These are phyloP conservation scores for Trichoderma orchidacearum DNA, from an alignment of 495 filamentous ascomycete species.

Conservation along the genomic window DNA sequence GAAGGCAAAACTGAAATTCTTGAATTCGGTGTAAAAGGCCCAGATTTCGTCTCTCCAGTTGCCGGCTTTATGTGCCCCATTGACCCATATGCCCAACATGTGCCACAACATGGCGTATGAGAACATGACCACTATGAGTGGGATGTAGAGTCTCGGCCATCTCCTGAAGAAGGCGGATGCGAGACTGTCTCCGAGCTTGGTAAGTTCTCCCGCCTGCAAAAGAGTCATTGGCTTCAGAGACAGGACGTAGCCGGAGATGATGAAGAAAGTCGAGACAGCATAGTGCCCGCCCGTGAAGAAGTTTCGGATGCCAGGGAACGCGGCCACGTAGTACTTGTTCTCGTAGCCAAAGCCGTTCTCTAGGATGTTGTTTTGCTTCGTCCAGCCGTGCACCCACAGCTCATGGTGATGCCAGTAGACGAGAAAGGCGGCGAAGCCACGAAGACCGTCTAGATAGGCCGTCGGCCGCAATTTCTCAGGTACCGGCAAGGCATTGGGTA, in stretches of 20 bases:
- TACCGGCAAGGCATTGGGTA: not conserved
- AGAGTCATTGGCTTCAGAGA: conserved; percentile 33
- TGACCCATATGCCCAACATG: conserved; percentile 21
- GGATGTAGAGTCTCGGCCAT: conserved; percentile 19
- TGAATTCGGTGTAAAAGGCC: conserved; percentile 44
- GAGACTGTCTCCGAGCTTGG: conserved; percentile 17
- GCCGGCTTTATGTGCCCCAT: conserved; percentile 10
- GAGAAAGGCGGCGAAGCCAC: conserved; percentile 32
- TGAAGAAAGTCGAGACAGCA: conserved; percentile 38
- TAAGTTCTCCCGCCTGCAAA: conserved; percentile 28
- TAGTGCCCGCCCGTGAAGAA: conserved; percentile 33
- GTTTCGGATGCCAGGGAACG: conserved; percentile 21
- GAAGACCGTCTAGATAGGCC: conserved; percentile 32
- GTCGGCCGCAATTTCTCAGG: conserved; percentile 15
- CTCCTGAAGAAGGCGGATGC: conserved; percentile 26
- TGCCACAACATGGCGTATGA: conserved; percentile 29
- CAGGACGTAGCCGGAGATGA: conserved; percentile 39
- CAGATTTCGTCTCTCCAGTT: conserved; percentile 27
- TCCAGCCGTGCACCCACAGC: conserved; percentile 20
- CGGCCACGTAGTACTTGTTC: conserved; percentile 24
- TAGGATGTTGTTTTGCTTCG: conserved; percentile 12
- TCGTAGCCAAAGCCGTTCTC: conserved; percentile 19
- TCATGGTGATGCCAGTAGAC: conserved; percentile 34
- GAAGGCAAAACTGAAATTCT: conserved; percentile 46
- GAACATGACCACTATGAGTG: conserved; percentile 23